Base-by-base conservation (phyloP, 345 rosid genomes). In the Citrus medica region DNA sequence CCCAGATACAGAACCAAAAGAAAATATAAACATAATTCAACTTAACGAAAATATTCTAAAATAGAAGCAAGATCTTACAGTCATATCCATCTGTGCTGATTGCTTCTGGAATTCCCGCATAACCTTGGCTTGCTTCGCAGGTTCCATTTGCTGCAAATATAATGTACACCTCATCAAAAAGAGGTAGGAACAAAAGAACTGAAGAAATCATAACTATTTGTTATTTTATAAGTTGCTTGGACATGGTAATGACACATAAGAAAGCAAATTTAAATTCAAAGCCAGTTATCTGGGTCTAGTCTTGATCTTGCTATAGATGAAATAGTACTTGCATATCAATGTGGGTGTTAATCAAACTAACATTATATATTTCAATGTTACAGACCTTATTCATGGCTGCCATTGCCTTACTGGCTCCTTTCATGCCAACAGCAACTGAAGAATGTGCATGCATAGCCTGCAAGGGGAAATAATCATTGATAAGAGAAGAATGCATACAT, bases 71-170 rank as follows among this genome's bases (percentile, higher is more conserved):
- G 28, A 82, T 81, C 97, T 88, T 87, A 95, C 99, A 59, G 95
- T 93, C 98, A 93, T 96, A 82, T 96, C 99, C 98, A 96, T 87
- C 82, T 91, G 94, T 3, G 94, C 97, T 32, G 99, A 93, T 82
- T 96, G 98, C 83, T 88, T 90, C 88, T 96, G 98, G 79, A 96
- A 96, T 68, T 96, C 99, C 78, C 66, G 82, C 71, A 91, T 80
- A 79, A 91, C 89, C 88, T 88, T 87, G 22, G 91, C 93, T 82
- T 93, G 97, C 87, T 93, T 91, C 78, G 86, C 90, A n/a, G 99
- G 98, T 62, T 81, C 97, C 99, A 96, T 92, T 90, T 93, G 89
- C 99, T 96, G 91, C 77, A 85, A 78, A 78, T 21, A 80, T 33
- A 75, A 38, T 21, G 81, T 58, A 40, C 58, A 13, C 69, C 73